Evolutionary conservation across 2,329 filamentous ascomycete species (phyloP), one percentile per base, ranked within the genome.

Genomic region (Aureobasidium uvarum): DNA sequence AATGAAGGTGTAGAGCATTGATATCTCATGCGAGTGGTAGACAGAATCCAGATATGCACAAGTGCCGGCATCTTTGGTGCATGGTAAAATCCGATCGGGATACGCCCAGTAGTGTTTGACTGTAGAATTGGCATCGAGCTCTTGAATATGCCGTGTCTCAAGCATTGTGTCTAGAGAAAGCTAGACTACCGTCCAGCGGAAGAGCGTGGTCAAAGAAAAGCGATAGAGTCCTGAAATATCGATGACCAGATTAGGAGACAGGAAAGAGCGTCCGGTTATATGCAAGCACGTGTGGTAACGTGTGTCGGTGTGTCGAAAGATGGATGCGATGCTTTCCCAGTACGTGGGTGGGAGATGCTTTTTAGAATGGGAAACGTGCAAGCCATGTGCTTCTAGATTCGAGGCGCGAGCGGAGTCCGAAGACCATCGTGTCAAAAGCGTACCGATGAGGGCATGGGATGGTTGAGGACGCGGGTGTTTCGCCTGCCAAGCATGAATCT

Each of bases 41-140:
- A 85, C 82, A 4, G 76, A 76, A 69, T 85, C 83, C 33, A 86
- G 77, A 71, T 88, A 88, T 41, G 75, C 80, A 71, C 85, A 88
- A 5, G 83, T 83, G 1, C 84, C 85, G 0, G 76, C 70, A 72
- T 87, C 85, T 67, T 81, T 86, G 28, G 78, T 82, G 72, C 85
- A 88, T 28, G 85, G 85, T 0, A 86, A 59, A 1, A 81, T 77
- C 23, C 84, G 80, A 62, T 78, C 77, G 2, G 78, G 75, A 70
- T 87, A 87, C 0, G 83, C 85, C 84, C 84, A 88, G 70, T 86
- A 82, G 55, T 68, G 56, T 43, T 68, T 51, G 20, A 51, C 14
- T 16, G 69, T 71, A 0, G 69, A 70, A 54, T 72, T 73, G 39
- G 72, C 69, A 62, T 67, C 66, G 62, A 72, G 71, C 52, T 73